phyloP scores from a whole-genome alignment of 495 filamentous ascomycete genomes.

The Penicillium robsamsonii region DNA sequence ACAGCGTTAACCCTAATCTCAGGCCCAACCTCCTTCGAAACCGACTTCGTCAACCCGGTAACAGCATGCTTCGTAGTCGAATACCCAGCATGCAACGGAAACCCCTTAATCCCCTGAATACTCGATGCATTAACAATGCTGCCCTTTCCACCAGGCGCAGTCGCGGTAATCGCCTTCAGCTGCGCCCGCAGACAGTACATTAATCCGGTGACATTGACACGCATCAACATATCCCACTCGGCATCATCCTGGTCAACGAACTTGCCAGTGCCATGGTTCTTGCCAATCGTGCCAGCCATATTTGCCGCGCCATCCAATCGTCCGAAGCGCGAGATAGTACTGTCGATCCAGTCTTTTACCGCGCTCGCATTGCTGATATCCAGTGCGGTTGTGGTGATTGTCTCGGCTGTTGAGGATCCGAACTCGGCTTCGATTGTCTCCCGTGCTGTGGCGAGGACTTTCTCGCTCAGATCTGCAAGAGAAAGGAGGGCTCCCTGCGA shows the following conservation, averaged over 20 bases:
- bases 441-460: constrained; percentile 33
- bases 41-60: constrained; percentile 55
- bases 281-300: constrained; percentile 52
- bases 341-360: constrained; percentile 49
- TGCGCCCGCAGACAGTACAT: constrained; percentile 59
- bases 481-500: constrained; percentile 49
- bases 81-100: constrained; percentile 50
- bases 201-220: constrained; percentile 55
- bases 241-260: constrained; percentile 44
- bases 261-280: constrained; percentile 27
- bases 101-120: constrained; percentile 53
- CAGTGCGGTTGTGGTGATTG: constrained; percentile 33
- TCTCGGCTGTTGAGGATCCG: constrained; percentile 5
- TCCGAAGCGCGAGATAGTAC: constrained; percentile 44
- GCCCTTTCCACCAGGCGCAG: constrained; percentile 31
- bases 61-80: constrained; percentile 58
- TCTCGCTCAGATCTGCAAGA: constrained; percentile 48
- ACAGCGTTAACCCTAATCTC: constrained; percentile 59
- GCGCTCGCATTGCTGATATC: constrained; percentile 39
- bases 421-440: constrained; percentile 3
- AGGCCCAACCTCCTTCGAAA: constrained; percentile 57
- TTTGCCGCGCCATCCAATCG: constrained; percentile 57
- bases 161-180: constrained; percentile 42
- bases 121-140: constrained; percentile 62
- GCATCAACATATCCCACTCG: constrained; percentile 54